Evolutionary conservation across 164 flowering plant genomes (phyloP), one percentile per base, ranked within the genome.

Genomic region (Akebia trifoliata): DNA sequence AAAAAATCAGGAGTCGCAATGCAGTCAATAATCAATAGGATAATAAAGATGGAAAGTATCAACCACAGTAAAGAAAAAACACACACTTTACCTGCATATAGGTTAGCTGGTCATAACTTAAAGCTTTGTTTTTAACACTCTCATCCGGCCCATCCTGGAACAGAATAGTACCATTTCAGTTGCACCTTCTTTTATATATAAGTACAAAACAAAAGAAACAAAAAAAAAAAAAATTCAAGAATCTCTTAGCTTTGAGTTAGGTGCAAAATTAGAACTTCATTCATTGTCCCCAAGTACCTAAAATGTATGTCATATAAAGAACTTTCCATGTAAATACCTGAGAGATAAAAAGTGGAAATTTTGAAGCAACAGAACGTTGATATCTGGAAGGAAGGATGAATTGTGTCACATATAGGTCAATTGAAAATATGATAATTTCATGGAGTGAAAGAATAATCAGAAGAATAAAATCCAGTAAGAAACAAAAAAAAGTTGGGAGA

Each of bases 341-440:
- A 32, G 99, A 94, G 62, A 94, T 59, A 61, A 94, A 94, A 46
- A 94, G 78, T 34, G 99, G 99, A 76, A 76, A 94, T 68, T 82
- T 94, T 62, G 85, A 76, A 65, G 99, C 83, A 67, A 87, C 78
- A 31, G 90, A 39, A 20, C 52, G 74, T 49, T 94, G 99, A 65
- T 86, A 86, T 70, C 99, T 94, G 70, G 31, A 71, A 44, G 66
- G 32, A 29, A 67, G 14, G 42, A 55, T 38, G 25, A 40, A 60
- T 28, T 5, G 42, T 31, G 52, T 14, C 32, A 43, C 22, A 42
- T 14, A 20, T 25, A 38, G 46, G 59, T 54, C 35, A 72, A 68
- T 44, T 36, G 25, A 39, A 34, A 59, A 26, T 44, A 11, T 7
- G 47, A 30, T 50, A 39, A 44, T 26, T 5, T 24, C 17, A 34